Evolutionary conservation across 306 rosid genomes (phyloP).

Genomic region (Cucurbita ficifolia): DNA sequence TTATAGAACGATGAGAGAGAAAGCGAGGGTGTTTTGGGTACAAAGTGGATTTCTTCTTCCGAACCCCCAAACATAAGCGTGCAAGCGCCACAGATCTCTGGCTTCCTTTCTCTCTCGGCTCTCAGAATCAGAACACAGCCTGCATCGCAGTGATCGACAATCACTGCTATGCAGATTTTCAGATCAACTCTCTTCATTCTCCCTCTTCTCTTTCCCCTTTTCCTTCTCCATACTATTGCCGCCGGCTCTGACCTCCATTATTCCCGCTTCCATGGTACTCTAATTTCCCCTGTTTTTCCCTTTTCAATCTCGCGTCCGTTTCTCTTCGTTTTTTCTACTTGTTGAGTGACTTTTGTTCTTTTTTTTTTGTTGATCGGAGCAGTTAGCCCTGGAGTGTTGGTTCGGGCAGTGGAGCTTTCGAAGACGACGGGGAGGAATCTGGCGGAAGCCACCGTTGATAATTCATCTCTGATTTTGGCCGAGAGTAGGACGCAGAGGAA

Average conservation of each 20-base stretch:
- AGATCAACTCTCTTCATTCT: background rate
- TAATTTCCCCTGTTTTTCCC: background rate
- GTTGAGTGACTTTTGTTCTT: background rate
- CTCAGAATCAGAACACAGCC: background rate
- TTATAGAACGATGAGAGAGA: background rate
- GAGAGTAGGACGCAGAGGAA: slow-evolving; percentile 40
- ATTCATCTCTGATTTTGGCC: slow-evolving; percentile 40
- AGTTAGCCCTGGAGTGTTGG: background rate
- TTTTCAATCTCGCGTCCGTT: background rate
- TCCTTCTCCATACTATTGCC: background rate
- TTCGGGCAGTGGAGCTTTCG: background rate
- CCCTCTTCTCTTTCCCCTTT: background rate
- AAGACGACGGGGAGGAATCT: background rate
- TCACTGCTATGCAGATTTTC: background rate
- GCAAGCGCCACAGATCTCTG: background rate
- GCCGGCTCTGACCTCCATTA: background rate
- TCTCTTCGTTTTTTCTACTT: background rate
- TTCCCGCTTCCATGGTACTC: background rate
- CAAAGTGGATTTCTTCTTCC: background rate
- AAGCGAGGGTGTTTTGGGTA: background rate
- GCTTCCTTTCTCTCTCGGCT: background rate
- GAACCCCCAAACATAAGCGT: background rate
- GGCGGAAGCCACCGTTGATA: background rate
- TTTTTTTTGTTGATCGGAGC: background rate
- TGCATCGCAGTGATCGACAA: background rate